phyloP scores from a whole-genome alignment of 345 rosid genomes.

The Physaria fendleri region DNA sequence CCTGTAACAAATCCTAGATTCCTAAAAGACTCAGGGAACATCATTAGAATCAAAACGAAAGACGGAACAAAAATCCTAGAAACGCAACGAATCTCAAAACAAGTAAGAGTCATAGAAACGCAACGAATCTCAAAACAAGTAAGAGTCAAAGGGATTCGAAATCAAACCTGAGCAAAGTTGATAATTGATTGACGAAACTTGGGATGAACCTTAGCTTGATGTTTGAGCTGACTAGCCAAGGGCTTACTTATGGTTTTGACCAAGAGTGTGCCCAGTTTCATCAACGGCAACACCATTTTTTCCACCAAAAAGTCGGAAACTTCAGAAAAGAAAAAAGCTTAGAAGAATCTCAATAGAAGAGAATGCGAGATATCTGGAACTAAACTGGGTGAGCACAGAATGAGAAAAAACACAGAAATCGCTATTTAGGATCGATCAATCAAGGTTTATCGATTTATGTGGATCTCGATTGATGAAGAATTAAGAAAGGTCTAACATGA shows the following conservation, averaged over 20 bases:
- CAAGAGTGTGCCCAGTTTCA: constrained; percentile 67
- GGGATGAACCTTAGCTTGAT: constrained; percentile 72
- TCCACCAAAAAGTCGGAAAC: no score
- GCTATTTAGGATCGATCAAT: neutral
- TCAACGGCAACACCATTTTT: constrained; percentile 57
- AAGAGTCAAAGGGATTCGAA: neutral
- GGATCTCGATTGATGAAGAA: constrained; percentile 4
- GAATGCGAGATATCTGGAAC: neutral
- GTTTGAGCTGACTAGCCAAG: constrained; percentile 62
- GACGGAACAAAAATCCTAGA: neutral
- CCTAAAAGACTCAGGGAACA: neutral
- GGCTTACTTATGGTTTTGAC: constrained; percentile 77
- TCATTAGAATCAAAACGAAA: neutral
- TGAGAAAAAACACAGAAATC: neutral
- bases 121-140: neutral
- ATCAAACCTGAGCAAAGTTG: constrained; percentile 70
- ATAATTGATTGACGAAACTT: constrained; percentile 65
- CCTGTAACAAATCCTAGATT: neutral
- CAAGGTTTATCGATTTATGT: neutral
- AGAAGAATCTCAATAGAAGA: constrained; percentile 2
- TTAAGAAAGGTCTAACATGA: neutral
- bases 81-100: neutral
- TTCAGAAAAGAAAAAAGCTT: neutral
- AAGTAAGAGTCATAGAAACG: neutral
- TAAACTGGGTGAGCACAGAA: neutral